Conservation (phyloP, 768 basidiomycete species). For the Lanmaoa pseudosensibilis region DNA sequence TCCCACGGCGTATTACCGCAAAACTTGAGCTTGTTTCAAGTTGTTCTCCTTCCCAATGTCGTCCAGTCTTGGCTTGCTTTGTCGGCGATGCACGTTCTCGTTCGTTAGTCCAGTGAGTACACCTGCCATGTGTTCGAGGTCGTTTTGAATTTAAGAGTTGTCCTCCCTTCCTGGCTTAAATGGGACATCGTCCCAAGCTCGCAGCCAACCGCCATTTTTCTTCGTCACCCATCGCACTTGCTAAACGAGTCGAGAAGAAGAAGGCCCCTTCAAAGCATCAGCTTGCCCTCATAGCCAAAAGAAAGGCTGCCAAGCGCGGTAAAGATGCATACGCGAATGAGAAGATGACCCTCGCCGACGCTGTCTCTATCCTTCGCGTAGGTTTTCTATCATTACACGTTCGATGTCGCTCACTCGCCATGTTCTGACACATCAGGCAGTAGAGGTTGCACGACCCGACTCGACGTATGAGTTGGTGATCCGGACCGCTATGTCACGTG, state of each 20-base stretch:
- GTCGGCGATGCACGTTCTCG: slow-evolving; percentile 26
- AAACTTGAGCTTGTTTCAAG: background rate
- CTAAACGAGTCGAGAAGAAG: slow-evolving; percentile 51
- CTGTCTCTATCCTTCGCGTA: slow-evolving; percentile 71
- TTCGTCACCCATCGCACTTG: slow-evolving; percentile 46
- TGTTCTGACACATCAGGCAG: slow-evolving; percentile 51
- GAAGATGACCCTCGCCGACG: slow-evolving; percentile 64
- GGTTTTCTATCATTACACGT: slow-evolving; percentile 25
- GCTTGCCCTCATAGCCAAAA: slow-evolving; percentile 60
- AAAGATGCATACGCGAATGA: slow-evolving; percentile 62
- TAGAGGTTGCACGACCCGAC: slow-evolving; percentile 75
- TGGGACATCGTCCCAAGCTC: background rate
- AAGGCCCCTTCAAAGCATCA: slow-evolving; percentile 70
- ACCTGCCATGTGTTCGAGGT: background rate
- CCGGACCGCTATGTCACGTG: slow-evolving; percentile 75
- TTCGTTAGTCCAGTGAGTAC: slow-evolving; percentile 19
- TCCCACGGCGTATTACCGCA: slow-evolving; percentile 25
- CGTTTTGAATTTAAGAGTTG: slow-evolving; percentile 29
- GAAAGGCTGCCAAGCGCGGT: slow-evolving; percentile 53
- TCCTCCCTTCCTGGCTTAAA: slow-evolving; percentile 32
- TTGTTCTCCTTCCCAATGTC: slow-evolving; percentile 15
- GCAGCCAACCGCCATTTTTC: slow-evolving; percentile 43
- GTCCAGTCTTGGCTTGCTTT: slow-evolving; percentile 22
- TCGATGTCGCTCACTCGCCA: slow-evolving; percentile 5
- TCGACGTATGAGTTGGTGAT: slow-evolving; percentile 80